Percentiles rank a stretch among this genome's conserved stretches.
Evolutionary conservation across 306 rosid genomes (phyloP).

Genomic region (Medicago truncatula): MtrunA17r5.0-ANR NC_053044.1:36020001-36020500

Average conservation of each 20-base stretch:
- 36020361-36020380: background rate
- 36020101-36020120: background rate
- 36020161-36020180: background rate
- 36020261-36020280: background rate
- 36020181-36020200: background rate
- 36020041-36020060: background rate
- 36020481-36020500: background rate
- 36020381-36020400: background rate
- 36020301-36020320: background rate
- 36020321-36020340: background rate
- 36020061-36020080: too few species aligned
- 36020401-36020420: background rate
- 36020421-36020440: background rate
- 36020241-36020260: background rate
- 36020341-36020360: background rate
- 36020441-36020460: background rate
- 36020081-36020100: too few species aligned
- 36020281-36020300: background rate
- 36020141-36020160: background rate
- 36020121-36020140: background rate
- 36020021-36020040: too few species aligned
- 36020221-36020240: background rate
- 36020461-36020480: background rate
- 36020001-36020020: too few species aligned
- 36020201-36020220: background rate